phyloP scores from a whole-genome alignment of 2,329 filamentous ascomycete species.

The Fusarium stilboides region DNA sequence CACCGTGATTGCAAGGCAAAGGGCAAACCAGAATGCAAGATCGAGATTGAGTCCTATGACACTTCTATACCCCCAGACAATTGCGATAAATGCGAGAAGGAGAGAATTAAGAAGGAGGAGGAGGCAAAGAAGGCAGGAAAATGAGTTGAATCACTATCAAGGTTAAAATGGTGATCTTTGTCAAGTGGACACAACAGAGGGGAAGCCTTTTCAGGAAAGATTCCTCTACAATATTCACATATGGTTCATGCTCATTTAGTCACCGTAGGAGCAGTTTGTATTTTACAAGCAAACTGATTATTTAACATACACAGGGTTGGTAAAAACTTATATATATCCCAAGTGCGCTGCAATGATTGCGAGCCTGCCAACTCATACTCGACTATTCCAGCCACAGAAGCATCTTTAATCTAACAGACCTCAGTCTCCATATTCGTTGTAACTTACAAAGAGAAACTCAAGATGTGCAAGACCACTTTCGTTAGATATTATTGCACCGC shows the following conservation, averaged over 20 bases:
- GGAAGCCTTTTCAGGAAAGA: too few relatives aligned
- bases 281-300: too few relatives aligned
- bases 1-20: neutral
- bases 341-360: too few relatives aligned
- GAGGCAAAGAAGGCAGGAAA: neutral
- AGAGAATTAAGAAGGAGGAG: neutral
- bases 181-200: too few relatives aligned
- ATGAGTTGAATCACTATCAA: neutral
- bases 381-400: neutral
- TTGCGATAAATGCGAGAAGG: neutral
- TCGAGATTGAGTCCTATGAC: neutral
- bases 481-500: neutral
- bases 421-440: neutral
- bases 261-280: too few relatives aligned
- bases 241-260: too few relatives aligned
- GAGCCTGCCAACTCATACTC: too few relatives aligned
- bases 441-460: neutral
- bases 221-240: too few relatives aligned
- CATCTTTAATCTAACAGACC: neutral
- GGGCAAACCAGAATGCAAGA: neutral
- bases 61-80: too few relatives aligned
- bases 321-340: too few relatives aligned
- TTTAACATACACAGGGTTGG: too few relatives aligned
- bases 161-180: too few relatives aligned
- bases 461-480: conserved; percentile 2